These are phyloP conservation scores for Carex cristatella DNA, from an alignment of 176 grass and related monocot genomes.

Conservation along the genomic window DNA sequence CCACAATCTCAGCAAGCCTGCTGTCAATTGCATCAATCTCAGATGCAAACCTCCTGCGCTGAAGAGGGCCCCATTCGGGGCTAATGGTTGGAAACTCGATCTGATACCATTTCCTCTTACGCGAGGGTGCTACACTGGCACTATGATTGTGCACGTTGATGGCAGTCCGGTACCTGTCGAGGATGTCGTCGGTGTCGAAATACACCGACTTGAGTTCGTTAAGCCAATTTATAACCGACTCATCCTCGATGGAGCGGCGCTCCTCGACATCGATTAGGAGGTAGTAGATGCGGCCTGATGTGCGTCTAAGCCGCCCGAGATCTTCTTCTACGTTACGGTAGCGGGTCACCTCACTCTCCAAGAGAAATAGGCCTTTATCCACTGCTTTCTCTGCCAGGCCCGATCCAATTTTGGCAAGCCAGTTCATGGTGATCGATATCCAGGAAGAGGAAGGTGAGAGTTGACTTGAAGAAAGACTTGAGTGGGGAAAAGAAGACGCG, in stretches of 20 bases:
- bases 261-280: conserved; percentile 34
- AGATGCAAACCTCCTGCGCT: not conserved
- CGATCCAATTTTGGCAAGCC: too few species aligned
- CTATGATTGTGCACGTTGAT: not conserved
- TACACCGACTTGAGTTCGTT: conserved; percentile 21
- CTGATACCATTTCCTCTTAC: conserved; percentile 34
- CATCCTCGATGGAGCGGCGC: conserved; percentile 26
- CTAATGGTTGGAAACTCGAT: not conserved
- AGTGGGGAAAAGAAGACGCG: too few species aligned
- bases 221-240: conserved; percentile 28
- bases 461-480: too few species aligned
- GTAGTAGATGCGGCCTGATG: conserved; percentile 9
- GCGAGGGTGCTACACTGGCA: too few species aligned
- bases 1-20: conserved; percentile 13
- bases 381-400: not conserved
- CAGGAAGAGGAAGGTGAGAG: too few species aligned
- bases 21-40: conserved; percentile 28
- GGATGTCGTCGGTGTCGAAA: conserved; percentile 34
- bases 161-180: conserved; percentile 25
- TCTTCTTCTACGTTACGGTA: conserved; percentile 26
- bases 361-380: not conserved
- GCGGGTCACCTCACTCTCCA: not conserved
- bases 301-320: conserved; percentile 19
- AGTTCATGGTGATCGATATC: too few species aligned
- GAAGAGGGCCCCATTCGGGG: not conserved